These are phyloP conservation scores for Corynascus novoguineensis DNA, from an alignment of 495 filamentous ascomycete genomes.

Conservation along the genomic window DNA sequence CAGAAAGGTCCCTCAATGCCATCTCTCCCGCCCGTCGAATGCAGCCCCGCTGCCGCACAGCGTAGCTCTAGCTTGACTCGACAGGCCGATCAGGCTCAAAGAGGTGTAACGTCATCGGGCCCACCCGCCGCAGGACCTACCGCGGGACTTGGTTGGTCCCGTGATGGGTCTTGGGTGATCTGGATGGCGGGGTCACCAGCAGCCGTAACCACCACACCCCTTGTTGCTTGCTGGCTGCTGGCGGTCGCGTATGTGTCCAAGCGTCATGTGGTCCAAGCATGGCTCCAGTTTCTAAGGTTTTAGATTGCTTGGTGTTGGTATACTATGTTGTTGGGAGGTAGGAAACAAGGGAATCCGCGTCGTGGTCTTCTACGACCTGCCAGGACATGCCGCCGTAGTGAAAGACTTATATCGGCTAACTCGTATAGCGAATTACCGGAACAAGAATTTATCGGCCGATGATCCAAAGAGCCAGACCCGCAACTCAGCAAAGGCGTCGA, in stretches of 20 bases:
- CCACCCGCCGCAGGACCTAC: not conserved
- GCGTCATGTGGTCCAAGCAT: too few relatives aligned
- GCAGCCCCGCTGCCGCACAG: not conserved
- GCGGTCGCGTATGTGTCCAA: too few relatives aligned
- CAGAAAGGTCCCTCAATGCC: not conserved
- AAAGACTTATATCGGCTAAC: too few relatives aligned
- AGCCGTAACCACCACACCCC: too few relatives aligned
- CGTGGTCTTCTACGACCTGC: too few relatives aligned
- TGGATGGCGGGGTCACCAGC: too few relatives aligned
- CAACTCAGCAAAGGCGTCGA: constrained; percentile 3
- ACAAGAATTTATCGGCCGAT: constrained; percentile 4
- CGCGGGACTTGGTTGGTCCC: not conserved
- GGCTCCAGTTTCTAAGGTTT: too few relatives aligned
- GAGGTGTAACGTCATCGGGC: not conserved
- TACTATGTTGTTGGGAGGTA: too few relatives aligned
- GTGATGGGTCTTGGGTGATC: not conserved
- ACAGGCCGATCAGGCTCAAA: not conserved
- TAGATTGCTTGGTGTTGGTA: too few relatives aligned
- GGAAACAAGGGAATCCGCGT: too few relatives aligned
- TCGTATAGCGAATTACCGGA: not conserved
- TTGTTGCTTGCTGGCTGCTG: too few relatives aligned
- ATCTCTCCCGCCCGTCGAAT: not conserved
- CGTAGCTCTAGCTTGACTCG: not conserved
- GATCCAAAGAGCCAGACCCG: constrained; percentile 1
- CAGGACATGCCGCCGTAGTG: too few relatives aligned